Percentiles rank a stretch among this genome's conserved stretches.
Conservation (phyloP, 345 rosid species). For the Rhodamnia argentea region DNA sequence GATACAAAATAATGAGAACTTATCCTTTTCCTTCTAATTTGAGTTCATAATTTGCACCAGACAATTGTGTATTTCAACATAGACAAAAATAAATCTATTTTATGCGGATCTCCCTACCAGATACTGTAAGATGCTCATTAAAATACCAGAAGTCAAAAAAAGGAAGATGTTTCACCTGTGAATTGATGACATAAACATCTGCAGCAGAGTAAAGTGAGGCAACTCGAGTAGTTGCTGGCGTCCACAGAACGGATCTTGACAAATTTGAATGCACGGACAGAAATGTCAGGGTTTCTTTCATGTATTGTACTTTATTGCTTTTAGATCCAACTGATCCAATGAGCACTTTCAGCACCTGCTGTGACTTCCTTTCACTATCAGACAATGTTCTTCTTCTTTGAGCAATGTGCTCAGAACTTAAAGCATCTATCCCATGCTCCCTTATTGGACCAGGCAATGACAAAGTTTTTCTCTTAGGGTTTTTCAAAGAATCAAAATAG, state of each 20-base stretch:
- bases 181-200: constrained; percentile 79
- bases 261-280: constrained; percentile 53
- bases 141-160: background rate
- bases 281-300: constrained; percentile 57
- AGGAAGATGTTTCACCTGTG: constrained; percentile 52
- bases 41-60: background rate
- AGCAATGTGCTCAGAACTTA: constrained; percentile 4
- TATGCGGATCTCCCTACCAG: background rate
- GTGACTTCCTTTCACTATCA: constrained; percentile 13
- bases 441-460: background rate
- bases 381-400: constrained; percentile 15
- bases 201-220: constrained; percentile 93
- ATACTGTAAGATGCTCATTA: background rate
- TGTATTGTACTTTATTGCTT: constrained; percentile 82
- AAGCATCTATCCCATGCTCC: background rate
- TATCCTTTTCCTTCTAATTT: background rate
- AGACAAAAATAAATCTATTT: background rate
- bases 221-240: constrained; percentile 77
- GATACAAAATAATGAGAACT: background rate
- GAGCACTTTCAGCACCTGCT: constrained; percentile 57
- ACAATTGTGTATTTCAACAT: background rate
- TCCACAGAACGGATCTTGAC: constrained; percentile 67
- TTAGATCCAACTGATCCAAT: constrained; percentile 97
- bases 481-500: constrained; percentile 2
- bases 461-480: constrained; percentile 9